Conservation (phyloP, 805 yeast genomes). For the Kluyveromyces aestuarii region DNA sequence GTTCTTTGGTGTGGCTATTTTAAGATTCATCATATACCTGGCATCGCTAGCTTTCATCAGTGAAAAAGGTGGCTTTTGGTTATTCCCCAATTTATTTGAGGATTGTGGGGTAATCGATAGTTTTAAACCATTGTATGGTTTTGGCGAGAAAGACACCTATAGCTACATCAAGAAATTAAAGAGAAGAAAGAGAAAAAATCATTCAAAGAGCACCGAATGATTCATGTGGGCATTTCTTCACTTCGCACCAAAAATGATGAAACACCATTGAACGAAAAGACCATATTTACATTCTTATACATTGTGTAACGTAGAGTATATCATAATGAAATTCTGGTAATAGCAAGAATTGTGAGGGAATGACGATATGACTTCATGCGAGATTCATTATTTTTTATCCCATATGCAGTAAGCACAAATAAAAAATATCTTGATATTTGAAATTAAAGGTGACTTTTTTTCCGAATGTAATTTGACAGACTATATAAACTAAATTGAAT, state of each 20-base stretch:
- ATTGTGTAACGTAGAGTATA: neutral
- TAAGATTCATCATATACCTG: slow-evolving; percentile 62
- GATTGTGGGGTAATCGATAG: slow-evolving; percentile 92
- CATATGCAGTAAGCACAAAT: too few relatives aligned
- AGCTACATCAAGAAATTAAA: slow-evolving; percentile 25
- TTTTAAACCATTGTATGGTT: slow-evolving; percentile 81
- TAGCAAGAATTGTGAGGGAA: neutral
- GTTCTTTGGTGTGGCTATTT: slow-evolving; percentile 69
- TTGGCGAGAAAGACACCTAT: slow-evolving; percentile 45
- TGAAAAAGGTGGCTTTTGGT: slow-evolving; percentile 77
- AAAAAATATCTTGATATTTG: neutral
- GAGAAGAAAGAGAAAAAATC: slow-evolving; percentile 22
- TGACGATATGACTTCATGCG: neutral
- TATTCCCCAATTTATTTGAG: slow-evolving; percentile 91
- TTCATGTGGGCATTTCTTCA: neutral
- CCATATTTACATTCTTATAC: neutral
- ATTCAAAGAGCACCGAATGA: slow-evolving; percentile 9
- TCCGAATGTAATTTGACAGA: neutral
- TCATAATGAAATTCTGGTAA: neutral
- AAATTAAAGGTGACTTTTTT: neutral
- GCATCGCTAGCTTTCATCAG: slow-evolving; percentile 25
- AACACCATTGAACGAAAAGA: neutral
- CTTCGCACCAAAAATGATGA: neutral
- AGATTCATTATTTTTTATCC: neutral
- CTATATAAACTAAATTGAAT: too few relatives aligned